phyloP scores from a whole-genome alignment of 1,284 basidiomycete genomes.

The Ustilago crameri region DNA sequence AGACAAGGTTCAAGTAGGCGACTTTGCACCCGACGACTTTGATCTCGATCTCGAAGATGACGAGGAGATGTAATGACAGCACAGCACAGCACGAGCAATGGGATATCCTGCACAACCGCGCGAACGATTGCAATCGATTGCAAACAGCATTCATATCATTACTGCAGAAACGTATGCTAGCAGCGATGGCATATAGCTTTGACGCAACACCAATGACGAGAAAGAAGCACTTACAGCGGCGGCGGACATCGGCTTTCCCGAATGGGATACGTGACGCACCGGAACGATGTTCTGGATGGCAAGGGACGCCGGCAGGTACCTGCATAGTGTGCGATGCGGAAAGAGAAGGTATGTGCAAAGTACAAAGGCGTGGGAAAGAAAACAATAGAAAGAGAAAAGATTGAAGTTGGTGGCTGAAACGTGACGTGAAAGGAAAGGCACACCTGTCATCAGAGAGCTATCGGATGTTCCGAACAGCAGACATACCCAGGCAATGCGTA shows the following conservation, averaged over 20 bases:
- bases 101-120: not conserved
- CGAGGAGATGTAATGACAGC: conserved; percentile 35
- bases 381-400: not conserved
- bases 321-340: not conserved
- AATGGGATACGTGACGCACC: not conserved
- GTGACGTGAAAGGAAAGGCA: not conserved
- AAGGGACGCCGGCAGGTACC: not conserved
- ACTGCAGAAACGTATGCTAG: not conserved
- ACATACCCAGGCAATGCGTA: conserved; percentile 33
- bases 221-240: conserved; percentile 12
- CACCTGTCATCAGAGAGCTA: not conserved
- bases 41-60: conserved; percentile 37
- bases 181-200: not conserved
- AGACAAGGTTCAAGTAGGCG: conserved; percentile 83
- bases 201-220: not conserved
- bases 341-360: not conserved
- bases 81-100: not conserved
- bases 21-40: conserved; percentile 74
- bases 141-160: not conserved
- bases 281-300: not conserved
- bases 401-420: conserved; percentile 7
- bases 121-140: not conserved
- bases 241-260: not conserved
- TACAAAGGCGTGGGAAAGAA: not conserved
- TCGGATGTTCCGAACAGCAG: conserved; percentile 12